Evolutionary conservation across 2,329 filamentous ascomycete genomes (phyloP), one percentile per base, ranked within the genome.

Genomic region (Phoma herbarum): DNA sequence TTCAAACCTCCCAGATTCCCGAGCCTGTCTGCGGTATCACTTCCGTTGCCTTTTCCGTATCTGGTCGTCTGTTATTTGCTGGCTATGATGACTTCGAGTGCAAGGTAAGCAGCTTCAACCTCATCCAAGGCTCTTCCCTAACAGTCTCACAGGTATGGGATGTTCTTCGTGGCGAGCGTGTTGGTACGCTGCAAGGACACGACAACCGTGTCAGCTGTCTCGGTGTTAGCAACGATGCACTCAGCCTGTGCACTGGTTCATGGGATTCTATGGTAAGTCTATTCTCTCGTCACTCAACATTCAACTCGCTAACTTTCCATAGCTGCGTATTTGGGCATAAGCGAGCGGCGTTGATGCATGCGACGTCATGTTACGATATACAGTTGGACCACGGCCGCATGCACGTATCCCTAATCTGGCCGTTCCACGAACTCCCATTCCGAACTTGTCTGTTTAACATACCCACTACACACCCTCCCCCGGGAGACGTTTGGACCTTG

Each of bases 21-120:
- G 94, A 96, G 74, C 96, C 97, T 70, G 88, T 97, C 51, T 99
- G 95, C 77, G 95, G 95, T 72, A 98, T 99, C 73, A 99, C 95
- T 23, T 99, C 95, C 4, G 95, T 99, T 46, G 95, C 94, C 59
- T 98, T 96, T 71, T 99, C 95, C 16, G 94, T 99, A 14, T 99
- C 95, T 57, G 95, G 95, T 59, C 88, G 95, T 76, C 83, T 99
- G 72, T 83, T 99, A 39, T 99, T 99, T 78, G 95, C 95, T 55
- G 95, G 95, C 68, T 99, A 99, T 75, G 95, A 99, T 74, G 95
- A 99, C 77, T 99, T 97, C 74, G 95, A 99, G 81, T 99, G 95
- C 93, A 99, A 98, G 90, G 94, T 97, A 83, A 74, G 87, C 74
- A 55, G 67, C 16, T 29, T 44, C 47, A 23, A 33, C 4, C 11